Percentiles rank a stretch among this genome's conserved stretches.
These are phyloP conservation scores for Linnemannia zychae DNA, from an alignment of 192 early-diverging fungal genomes.

Conservation along the genomic window DNA sequence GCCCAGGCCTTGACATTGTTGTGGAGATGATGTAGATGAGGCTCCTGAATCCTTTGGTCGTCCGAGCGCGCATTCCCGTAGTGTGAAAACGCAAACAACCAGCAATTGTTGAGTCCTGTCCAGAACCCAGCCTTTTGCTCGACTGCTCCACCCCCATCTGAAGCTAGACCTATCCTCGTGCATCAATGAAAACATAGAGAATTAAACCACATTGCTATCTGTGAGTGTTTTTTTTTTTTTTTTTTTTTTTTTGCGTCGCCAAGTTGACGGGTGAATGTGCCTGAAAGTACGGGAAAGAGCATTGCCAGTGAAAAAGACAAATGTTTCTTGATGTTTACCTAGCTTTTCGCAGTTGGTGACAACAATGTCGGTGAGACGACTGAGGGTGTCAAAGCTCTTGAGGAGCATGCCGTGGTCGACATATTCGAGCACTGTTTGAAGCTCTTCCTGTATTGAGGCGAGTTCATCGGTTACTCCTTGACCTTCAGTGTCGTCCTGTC, in stretches of 20 bases:
- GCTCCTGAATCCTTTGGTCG: constrained; percentile 67
- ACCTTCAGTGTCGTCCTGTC: background rate
- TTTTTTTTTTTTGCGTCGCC: too few relatives aligned
- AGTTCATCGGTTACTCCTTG: constrained; percentile 13
- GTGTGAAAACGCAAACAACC: constrained; percentile 78
- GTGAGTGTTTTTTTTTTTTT: too few relatives aligned
- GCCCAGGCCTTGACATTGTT: constrained; percentile 76
- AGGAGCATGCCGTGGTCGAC: constrained; percentile 71
- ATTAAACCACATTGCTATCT: background rate
- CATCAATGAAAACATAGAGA: background rate
- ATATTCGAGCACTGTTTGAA: constrained; percentile 75
- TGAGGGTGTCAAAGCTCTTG: constrained; percentile 79
- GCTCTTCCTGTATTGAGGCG: constrained; percentile 67
- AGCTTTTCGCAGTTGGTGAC: constrained; percentile 77
- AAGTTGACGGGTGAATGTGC: too few relatives aligned
- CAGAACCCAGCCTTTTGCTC: constrained; percentile 76
- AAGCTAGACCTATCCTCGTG: constrained; percentile 58
- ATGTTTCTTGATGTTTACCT: constrained; percentile 30
- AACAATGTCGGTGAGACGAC: constrained; percentile 72
- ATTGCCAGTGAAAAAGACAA: background rate
- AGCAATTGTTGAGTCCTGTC: constrained; percentile 81
- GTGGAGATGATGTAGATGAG: constrained; percentile 70
- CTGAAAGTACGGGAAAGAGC: too few relatives aligned
- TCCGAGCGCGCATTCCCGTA: constrained; percentile 61
- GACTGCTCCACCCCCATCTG: constrained; percentile 70